These are phyloP conservation scores for Yamadazyma scolyti DNA, from an alignment of 805 yeast genomes.

Conservation along the genomic window DNA sequence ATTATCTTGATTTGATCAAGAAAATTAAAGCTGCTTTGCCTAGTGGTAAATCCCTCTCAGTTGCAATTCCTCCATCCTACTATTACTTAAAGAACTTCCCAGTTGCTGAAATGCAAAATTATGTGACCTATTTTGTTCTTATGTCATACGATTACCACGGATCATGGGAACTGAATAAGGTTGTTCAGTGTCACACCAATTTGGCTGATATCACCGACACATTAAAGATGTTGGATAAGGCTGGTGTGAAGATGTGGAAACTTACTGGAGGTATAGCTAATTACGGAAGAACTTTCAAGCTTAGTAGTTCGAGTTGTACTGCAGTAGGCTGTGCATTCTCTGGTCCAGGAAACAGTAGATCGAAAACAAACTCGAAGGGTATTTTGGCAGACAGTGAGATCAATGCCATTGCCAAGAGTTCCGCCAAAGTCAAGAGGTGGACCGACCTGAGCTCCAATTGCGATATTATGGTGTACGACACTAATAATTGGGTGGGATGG, in stretches of 20 bases:
- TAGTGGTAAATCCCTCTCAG: conserved; percentile 12
- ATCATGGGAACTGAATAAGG: conserved; percentile 10
- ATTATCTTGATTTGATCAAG: conserved; percentile 12
- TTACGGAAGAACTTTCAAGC: conserved; percentile 15
- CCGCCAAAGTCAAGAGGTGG: conserved; percentile 9
- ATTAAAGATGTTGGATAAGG: conserved; percentile 13
- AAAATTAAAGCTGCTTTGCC: conserved; percentile 10
- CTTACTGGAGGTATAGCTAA: conserved; percentile 18
- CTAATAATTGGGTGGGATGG: conserved; percentile 15
- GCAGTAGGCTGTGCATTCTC: conserved; percentile 11
- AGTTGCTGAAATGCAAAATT: conserved; percentile 11
- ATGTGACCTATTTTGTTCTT: conserved; percentile 14
- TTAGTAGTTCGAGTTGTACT: conserved; percentile 9
- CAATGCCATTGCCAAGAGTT: conserved; percentile 7
- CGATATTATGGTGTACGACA: conserved; percentile 14
- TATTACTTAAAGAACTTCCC: conserved; percentile 15
- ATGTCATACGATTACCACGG: conserved; percentile 17
- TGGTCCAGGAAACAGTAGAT: conserved; percentile 13
- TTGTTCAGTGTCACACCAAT: conserved; percentile 15
- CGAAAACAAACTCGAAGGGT: conserved; percentile 10
- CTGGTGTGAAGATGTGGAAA: conserved; percentile 16
- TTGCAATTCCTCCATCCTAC: conserved; percentile 16
- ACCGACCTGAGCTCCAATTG: conserved; percentile 11
- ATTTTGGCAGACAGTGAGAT: conserved; percentile 14
- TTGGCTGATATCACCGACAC: conserved; percentile 7